These are phyloP conservation scores for Cytospora chrysosperma DNA, from an alignment of 2,329 filamentous ascomycete genomes.

Conservation along the genomic window DNA sequence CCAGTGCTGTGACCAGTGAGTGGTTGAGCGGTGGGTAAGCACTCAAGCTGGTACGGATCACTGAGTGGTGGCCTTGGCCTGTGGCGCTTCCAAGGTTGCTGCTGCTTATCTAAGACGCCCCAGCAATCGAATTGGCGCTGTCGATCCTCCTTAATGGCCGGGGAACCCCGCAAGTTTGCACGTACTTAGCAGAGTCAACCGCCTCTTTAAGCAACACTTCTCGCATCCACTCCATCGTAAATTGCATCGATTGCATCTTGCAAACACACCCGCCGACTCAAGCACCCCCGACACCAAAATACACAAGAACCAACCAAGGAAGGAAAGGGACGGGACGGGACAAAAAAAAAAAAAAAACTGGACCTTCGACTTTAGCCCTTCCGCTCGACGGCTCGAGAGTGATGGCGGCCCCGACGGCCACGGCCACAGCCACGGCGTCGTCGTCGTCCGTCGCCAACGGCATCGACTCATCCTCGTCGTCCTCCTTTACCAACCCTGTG, in stretches of 20 bases:
- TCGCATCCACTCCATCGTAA: constrained; percentile 12
- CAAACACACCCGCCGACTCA: constrained; percentile 11
- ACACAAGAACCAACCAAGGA: neutral
- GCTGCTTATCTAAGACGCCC: constrained; percentile 17
- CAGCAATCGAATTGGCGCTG: neutral
- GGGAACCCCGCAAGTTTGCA: constrained; percentile 16
- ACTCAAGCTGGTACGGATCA: no score
- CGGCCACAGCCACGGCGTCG: constrained; percentile 15
- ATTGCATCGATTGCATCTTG: constrained; percentile 25
- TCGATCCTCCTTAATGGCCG: constrained; percentile 4
- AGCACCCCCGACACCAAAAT: constrained; percentile 14
- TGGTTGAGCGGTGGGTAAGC: no score
- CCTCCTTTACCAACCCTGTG: neutral
- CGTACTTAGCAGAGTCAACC: constrained; percentile 13
- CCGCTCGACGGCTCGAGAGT: neutral
- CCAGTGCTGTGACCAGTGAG: no score
- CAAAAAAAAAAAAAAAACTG: constrained; percentile 17
- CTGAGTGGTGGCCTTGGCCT: no score
- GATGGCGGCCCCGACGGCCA: constrained; percentile 21
- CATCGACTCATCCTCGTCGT: constrained; percentile 2
- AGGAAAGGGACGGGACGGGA: neutral
- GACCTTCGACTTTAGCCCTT: constrained; percentile 1
- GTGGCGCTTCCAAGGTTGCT: no score
- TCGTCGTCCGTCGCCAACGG: constrained; percentile 16
- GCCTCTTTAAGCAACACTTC: constrained; percentile 21